Conservation (phyloP, 805 yeast species). For the Starmerella floris region DNA sequence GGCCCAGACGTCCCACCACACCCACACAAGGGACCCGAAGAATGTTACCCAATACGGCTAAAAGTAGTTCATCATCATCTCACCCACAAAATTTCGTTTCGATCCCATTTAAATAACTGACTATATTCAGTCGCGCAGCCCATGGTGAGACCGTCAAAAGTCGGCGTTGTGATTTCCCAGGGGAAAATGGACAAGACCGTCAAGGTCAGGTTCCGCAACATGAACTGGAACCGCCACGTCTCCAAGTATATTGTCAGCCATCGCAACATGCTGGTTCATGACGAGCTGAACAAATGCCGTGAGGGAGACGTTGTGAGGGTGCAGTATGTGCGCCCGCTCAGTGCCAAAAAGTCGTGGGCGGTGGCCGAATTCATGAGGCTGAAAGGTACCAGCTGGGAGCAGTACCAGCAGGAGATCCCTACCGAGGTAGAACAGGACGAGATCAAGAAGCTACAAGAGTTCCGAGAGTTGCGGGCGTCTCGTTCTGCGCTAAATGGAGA, state of each 20-base stretch:
- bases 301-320: conserved; percentile 94
- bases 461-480: conserved; percentile 37
- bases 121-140: too few species aligned
- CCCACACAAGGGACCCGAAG: too few species aligned
- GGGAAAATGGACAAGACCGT: conserved; percentile 95
- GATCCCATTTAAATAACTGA: too few species aligned
- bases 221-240: conserved; percentile 46
- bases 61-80: too few species aligned
- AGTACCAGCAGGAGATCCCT: conserved; percentile 62
- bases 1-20: too few species aligned
- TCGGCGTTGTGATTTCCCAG: conserved; percentile 88
- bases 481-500: conserved; percentile 21
- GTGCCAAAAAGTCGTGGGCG: conserved; percentile 73
- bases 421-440: conserved; percentile 56
- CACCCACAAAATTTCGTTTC: too few species aligned
- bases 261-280: conserved; percentile 83
- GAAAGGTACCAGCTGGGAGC: conserved; percentile 83
- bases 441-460: conserved; percentile 39
- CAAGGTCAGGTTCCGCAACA: conserved; percentile 75
- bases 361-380: conserved; percentile 81
- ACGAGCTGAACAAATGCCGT: conserved; percentile 78
- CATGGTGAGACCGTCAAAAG: conserved; percentile 82
- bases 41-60: too few species aligned
- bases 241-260: conserved; percentile 51
- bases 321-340: conserved; percentile 67